Evolutionary conservation across 352 stramenopile genomes (phyloP).

Genomic region (Heterotrichella gracilis): DNA sequence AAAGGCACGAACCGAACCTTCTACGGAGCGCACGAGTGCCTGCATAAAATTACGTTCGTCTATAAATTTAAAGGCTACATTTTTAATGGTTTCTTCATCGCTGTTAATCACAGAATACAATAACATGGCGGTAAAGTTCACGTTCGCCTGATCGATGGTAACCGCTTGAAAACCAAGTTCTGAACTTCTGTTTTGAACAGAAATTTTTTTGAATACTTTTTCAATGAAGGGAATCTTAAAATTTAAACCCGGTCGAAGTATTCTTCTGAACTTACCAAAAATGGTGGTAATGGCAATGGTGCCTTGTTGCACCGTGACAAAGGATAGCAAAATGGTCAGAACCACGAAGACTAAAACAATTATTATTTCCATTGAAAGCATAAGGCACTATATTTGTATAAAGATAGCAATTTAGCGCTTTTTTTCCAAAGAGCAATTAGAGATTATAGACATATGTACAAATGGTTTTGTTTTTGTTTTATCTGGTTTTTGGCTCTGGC

Average conservation of each 20-base stretch:
- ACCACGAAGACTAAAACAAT: not conserved
- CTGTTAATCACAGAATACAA: slow-evolving; percentile 7
- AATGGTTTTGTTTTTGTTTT: not conserved
- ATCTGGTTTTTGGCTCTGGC: not conserved
- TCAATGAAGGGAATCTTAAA: slow-evolving; percentile 6
- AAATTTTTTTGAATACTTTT: slow-evolving; percentile 11
- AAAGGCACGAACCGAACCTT: not conserved
- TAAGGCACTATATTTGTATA: not conserved
- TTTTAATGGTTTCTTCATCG: slow-evolving; percentile 7
- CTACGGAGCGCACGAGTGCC: not conserved
- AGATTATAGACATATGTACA: not conserved
- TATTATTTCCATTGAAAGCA: slow-evolving; percentile 3
- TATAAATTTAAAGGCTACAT: slow-evolving; percentile 4
- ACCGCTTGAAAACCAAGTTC: slow-evolving; percentile 1
- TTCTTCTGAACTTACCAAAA: not conserved
- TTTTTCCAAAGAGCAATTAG: not conserved
- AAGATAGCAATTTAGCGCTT: not conserved
- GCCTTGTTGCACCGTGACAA: not conserved
- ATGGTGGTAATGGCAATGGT: not conserved
- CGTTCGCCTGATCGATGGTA: not conserved
- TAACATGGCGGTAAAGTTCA: not conserved
- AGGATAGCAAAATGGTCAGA: not conserved
- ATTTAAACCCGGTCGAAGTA: not conserved
- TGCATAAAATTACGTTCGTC: not conserved
- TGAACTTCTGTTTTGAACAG: not conserved